A percentile compares a stretch with the other conserved stretches of the same genome.
These are phyloP conservation scores for Pythium brachiatum DNA, from an alignment of 352 stramenopile genomes.

Conservation along the genomic window DNA sequence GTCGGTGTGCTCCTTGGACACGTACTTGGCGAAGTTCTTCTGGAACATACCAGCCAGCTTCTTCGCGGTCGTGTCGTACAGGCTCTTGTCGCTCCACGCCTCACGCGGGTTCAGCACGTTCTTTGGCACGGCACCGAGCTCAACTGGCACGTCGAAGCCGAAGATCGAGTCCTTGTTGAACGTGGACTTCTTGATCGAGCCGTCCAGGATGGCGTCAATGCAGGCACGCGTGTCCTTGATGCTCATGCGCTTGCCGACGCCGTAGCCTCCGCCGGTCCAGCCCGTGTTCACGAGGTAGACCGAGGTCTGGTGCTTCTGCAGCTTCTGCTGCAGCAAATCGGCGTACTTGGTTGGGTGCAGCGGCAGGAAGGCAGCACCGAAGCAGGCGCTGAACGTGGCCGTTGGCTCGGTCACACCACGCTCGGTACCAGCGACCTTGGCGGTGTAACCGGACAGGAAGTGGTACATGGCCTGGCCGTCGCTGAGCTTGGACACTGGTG, in stretches of 20 bases:
- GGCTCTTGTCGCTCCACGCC: slow-evolving; percentile 76
- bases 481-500: slow-evolving; percentile 91
- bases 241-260: slow-evolving; percentile 96
- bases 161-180: slow-evolving; percentile 76
- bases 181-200: slow-evolving; percentile 54
- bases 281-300: slow-evolving; percentile 92
- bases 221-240: slow-evolving; percentile 85
- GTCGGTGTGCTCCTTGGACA: slow-evolving; percentile 91
- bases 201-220: slow-evolving; percentile 70
- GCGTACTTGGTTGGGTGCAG: slow-evolving; percentile 52
- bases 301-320: slow-evolving; percentile 41
- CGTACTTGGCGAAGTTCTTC: slow-evolving; percentile 93
- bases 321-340: slow-evolving; percentile 56
- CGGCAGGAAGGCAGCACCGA: slow-evolving; percentile 56
- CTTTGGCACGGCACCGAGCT: slow-evolving; percentile 58
- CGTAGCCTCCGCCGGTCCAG: slow-evolving; percentile 94
- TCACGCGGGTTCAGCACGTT: slow-evolving; percentile 75
- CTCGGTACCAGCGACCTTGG: slow-evolving; percentile 56
- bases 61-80: slow-evolving; percentile 66
- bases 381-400: slow-evolving; percentile 55
- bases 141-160: slow-evolving; percentile 63
- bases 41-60: slow-evolving; percentile 78
- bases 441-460: slow-evolving; percentile 65
- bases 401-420: slow-evolving; percentile 50
- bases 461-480: slow-evolving; percentile 95